Percentiles rank a stretch among this genome's conserved stretches.
Evolutionary conservation across 805 yeast genomes (phyloP).

Genomic region (Saturnispora besseyi): DNA sequence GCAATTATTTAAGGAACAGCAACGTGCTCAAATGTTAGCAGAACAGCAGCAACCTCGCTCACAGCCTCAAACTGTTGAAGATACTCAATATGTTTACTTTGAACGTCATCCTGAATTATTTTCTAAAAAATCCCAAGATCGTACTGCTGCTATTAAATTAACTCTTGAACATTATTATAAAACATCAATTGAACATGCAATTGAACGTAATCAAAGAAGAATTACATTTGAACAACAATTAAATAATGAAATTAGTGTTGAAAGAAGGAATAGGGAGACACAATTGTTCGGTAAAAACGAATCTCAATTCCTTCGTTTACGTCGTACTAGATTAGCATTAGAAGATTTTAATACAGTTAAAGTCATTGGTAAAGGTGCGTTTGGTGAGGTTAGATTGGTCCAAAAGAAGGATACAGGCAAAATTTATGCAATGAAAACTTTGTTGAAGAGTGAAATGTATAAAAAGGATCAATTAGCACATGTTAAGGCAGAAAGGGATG

Average conservation of each 20-base stretch:
- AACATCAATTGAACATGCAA: slow-evolving; percentile 81
- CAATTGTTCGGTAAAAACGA: slow-evolving; percentile 81
- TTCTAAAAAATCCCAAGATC: slow-evolving; percentile 68
- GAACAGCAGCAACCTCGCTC: slow-evolving; percentile 15
- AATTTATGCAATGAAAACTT: slow-evolving; percentile 91
- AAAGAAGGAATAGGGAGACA: slow-evolving; percentile 74
- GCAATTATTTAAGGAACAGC: neutral
- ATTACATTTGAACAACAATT: slow-evolving; percentile 72
- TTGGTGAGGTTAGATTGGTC: slow-evolving; percentile 92
- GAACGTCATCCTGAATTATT: slow-evolving; percentile 76
- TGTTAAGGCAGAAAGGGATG: slow-evolving; percentile 94
- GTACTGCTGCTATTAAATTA: slow-evolving; percentile 74
- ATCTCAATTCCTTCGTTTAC: slow-evolving; percentile 71
- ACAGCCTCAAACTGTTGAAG: slow-evolving; percentile 11
- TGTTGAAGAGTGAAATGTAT: slow-evolving; percentile 85
- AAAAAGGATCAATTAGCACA: slow-evolving; percentile 91
- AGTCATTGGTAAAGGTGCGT: slow-evolving; percentile 93
- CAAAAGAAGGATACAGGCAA: slow-evolving; percentile 89
- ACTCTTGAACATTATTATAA: slow-evolving; percentile 80
- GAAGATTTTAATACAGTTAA: slow-evolving; percentile 86
- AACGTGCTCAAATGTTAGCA: slow-evolving; percentile 10
- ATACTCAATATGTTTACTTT: slow-evolving; percentile 53
- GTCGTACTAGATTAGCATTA: slow-evolving; percentile 74
- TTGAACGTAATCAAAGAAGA: slow-evolving; percentile 90
- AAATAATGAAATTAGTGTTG: slow-evolving; percentile 68